Evolutionary conservation across 768 basidiomycete genomes (phyloP), one percentile per base, ranked within the genome.

Genomic region (Tylopilus sp.): DNA sequence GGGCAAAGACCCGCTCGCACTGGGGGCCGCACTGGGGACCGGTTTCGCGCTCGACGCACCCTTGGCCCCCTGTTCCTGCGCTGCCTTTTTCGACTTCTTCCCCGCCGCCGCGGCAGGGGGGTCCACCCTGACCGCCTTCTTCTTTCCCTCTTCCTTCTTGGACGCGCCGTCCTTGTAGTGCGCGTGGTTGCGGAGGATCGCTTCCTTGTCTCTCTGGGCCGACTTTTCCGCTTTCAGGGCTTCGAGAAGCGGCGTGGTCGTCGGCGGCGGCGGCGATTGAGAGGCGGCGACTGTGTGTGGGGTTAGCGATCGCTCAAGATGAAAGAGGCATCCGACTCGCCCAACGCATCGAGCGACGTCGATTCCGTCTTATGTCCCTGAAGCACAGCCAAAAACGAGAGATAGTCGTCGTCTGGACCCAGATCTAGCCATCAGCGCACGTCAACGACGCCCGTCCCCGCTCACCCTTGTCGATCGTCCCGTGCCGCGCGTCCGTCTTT

Each of bases 221-320:
- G 78, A 65, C 50, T 74, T 73, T 68, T 92, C 87, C 0, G 90
- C 89, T 59, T 92, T 91, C 57, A 98, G 84, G 1, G 94, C 92
- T 65, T 96, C 95, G 43, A 99, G 83, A 21, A 98, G 81, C 0
- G 96, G 96, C 0, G 96, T 97, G 0, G 89, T 87, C 57, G 86
- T 94, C 2, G 90, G 89, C 40, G 73, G 76, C 2, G 80, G 74
- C 1, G 78, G 71, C 1, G 81, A 76, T 57, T 85, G 84, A 12
- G 76, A 77, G 4, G 86, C 78, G 0, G 86, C 83, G 58, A 89
- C 89, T 91, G 51, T 6, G n/a, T n/a, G n/a, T n/a, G n/a, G n/a
- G n/a, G n/a, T n/a, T n/a, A n/a, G n/a, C n/a, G n/a, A n/a, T n/a
- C n/a, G n/a, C n/a, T n/a, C n/a, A n/a, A n/a, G n/a, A n/a, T n/a